Conservation (phyloP, 2,329 filamentous ascomycete genomes). For the Atkinsonella hypoxylon region DNA sequence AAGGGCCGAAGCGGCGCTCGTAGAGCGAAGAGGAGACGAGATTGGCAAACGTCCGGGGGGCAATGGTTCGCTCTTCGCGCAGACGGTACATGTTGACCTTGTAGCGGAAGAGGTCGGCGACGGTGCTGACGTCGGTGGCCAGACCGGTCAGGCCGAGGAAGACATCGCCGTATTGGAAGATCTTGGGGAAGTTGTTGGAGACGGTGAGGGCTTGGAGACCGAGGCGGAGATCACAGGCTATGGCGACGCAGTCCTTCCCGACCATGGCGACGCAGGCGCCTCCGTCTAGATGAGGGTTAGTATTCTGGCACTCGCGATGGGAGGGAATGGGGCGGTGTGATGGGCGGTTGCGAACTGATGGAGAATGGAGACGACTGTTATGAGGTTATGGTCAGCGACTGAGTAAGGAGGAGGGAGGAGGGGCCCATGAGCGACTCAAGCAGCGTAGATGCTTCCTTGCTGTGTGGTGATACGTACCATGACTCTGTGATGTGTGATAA, state of each 20-base stretch:
- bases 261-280: slow-evolving; percentile 98
- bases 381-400: slow-evolving; percentile 16
- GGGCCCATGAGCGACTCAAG: neutral
- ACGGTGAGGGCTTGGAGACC: slow-evolving; percentile 94
- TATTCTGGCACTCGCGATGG: neutral
- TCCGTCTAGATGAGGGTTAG: slow-evolving; percentile 42
- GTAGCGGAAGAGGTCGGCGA: slow-evolving; percentile 96
- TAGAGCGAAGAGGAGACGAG: slow-evolving; percentile 85
- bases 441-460: neutral
- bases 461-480: slow-evolving; percentile 1
- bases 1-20: slow-evolving; percentile 91
- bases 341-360: slow-evolving; percentile 57
- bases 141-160: slow-evolving; percentile 94
- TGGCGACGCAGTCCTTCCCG: slow-evolving; percentile 98
- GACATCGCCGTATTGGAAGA: slow-evolving; percentile 93
- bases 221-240: slow-evolving; percentile 96
- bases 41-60: slow-evolving; percentile 90
- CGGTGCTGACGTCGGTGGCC: slow-evolving; percentile 88
- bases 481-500: neutral
- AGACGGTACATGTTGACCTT: slow-evolving; percentile 99
- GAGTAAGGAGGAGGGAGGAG: neutral
- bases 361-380: slow-evolving; percentile 78
- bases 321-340: neutral
- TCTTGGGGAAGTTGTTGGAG: slow-evolving; percentile 99
- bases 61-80: slow-evolving; percentile 93